A percentile compares a stretch with the other conserved stretches of the same genome.
Conservation (phyloP, 1,284 basidiomycete species). For the Cutaneotrichosporon mucoides region DNA sequence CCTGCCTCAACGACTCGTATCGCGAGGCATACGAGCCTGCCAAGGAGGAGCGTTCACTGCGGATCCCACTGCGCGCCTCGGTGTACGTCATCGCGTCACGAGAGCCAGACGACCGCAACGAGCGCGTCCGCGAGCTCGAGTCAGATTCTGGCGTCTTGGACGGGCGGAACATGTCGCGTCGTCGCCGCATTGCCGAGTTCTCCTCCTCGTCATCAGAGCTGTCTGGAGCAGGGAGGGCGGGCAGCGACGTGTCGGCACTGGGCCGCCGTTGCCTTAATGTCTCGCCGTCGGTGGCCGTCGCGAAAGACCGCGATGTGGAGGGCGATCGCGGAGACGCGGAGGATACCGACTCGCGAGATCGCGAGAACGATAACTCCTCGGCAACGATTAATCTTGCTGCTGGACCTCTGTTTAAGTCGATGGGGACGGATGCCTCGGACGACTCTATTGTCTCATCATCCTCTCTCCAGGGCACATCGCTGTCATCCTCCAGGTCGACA, state of each 20-base stretch:
- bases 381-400: conserved; percentile 5
- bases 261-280: background rate
- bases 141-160: conserved; percentile 9
- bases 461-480: conserved; percentile 15
- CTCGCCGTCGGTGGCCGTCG: background rate
- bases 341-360: background rate
- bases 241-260: conserved; percentile 19
- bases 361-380: conserved; percentile 7
- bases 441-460: conserved; percentile 14
- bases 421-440: conserved; percentile 5
- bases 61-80: background rate
- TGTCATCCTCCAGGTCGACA: conserved; percentile 39
- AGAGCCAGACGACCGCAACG: background rate
- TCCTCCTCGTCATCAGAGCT: conserved; percentile 13
- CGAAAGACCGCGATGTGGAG: background rate
- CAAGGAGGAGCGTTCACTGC: too few species aligned
- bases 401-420: conserved; percentile 6
- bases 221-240: conserved; percentile 31
- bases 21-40: too few species aligned
- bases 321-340: background rate
- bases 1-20: too few species aligned
- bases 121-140: background rate
- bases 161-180: conserved; percentile 29
- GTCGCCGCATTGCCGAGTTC: conserved; percentile 22
- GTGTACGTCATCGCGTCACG: background rate